Evolutionary conservation across 148 eudicot genomes (phyloP).

Genomic region (Hydrangea macrophylla): DNA sequence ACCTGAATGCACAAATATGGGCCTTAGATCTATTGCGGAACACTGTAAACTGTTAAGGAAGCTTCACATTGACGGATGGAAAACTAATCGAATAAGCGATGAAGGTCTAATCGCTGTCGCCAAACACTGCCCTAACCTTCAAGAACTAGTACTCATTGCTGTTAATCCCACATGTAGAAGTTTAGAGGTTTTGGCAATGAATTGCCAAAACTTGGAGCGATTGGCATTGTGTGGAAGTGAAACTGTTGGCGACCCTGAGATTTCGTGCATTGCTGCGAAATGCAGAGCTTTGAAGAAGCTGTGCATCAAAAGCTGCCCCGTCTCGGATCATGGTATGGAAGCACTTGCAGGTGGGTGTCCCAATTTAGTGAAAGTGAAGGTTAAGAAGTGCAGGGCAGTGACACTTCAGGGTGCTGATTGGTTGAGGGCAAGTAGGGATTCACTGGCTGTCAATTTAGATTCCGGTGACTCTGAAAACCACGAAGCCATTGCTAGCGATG

Average conservation of each 20-base stretch:
- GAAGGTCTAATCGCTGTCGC: conserved; percentile 49
- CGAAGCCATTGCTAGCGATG: conserved; percentile 38
- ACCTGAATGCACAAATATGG: conserved; percentile 51
- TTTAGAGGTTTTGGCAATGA: conserved; percentile 38
- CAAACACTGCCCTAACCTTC: conserved; percentile 43
- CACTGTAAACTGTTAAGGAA: conserved; percentile 46
- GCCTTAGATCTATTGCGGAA: conserved; percentile 40
- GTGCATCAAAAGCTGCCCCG: conserved; percentile 57
- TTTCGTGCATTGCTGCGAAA: conserved; percentile 50
- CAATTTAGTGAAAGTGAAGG: conserved; percentile 56
- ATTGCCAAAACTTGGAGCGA: conserved; percentile 47
- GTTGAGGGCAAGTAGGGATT: conserved; percentile 41
- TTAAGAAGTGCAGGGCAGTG: conserved; percentile 54
- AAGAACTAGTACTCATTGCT: conserved; percentile 49
- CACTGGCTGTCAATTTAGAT: conserved; percentile 42
- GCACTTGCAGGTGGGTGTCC: conserved; percentile 59
- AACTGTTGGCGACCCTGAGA: conserved; percentile 52
- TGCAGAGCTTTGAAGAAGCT: conserved; percentile 52
- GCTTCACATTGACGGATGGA: conserved; percentile 67
- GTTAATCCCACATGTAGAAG: conserved; percentile 45
- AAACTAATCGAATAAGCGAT: conserved; percentile 53
- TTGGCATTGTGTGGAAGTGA: conserved; percentile 62
- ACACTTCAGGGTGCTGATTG: conserved; percentile 44
- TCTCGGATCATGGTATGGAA: conserved; percentile 52
- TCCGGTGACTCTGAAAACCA: conserved; percentile 34